Evolutionary conservation across 2,329 filamentous ascomycete species (phyloP), one percentile per base, ranked within the genome.

Genomic region (Hansfordia pulvinata): DNA sequence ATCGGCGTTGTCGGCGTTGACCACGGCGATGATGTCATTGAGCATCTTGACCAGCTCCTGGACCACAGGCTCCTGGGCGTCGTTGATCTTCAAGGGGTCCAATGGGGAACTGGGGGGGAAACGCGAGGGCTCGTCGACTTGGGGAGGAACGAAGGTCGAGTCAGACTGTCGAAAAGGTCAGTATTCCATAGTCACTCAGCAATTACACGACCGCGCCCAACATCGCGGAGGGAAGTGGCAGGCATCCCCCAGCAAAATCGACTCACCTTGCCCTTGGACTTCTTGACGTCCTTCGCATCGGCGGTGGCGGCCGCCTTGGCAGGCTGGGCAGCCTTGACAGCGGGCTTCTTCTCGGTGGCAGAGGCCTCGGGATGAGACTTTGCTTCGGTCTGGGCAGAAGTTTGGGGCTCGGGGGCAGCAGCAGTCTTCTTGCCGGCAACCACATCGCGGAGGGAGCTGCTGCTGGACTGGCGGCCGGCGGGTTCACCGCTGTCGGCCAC

Each of bases 11-110:
- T 93, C 88, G 31, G 81, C 80, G 52, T 94, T 93, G 49, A 94
- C 76, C 24, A 92, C 83, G 7, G 82, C 76, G 47, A 98, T 93
- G 42, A 98, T 78, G 52, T 93, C 84, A 57, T 98, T 98, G 42
- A 98, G 68, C 58, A 93, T 88, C 58, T 83, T 88, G 32, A 93
- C 84, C 5, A 98, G 64, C 44, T 96, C 84, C 54, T 94, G 85
- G 13, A 96, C 81, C 19, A 93, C 69, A 16, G 83, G 81, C 49
- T 96, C 88, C 32, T 76, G 72, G 28, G 80, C 83, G 42, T 84
- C 70, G 28, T 71, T 65, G 14, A 92, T 69, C 26, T 68, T 68
- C 31, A 94, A 60, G 34, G 85, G 73, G 46, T 93, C 82, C 39
- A 96, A 83, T 10, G 73, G 71, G 33, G 74, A 57, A 12, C 76